Conservation (phyloP, 345 rosid species). For the Gossypium raimondii region DNA sequence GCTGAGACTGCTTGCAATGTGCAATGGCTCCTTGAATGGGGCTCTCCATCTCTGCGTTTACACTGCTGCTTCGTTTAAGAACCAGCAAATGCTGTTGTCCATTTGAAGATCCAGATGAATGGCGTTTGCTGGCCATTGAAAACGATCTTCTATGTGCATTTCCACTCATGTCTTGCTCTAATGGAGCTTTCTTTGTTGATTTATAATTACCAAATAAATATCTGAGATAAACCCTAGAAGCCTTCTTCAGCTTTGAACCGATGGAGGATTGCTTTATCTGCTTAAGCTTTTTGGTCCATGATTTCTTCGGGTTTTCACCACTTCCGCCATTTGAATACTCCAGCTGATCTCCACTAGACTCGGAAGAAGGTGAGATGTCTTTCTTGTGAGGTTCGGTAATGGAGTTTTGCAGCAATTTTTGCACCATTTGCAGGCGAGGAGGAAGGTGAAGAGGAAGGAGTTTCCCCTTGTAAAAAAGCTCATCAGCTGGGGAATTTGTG, state of each 20-base stretch:
- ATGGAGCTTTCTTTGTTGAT: slow-evolving; percentile 22
- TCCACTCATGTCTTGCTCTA: slow-evolving; percentile 38
- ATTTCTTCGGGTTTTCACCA: slow-evolving; percentile 45
- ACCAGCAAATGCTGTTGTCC: slow-evolving; percentile 37
- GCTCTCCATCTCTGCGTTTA: slow-evolving; percentile 57
- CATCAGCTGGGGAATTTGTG: slow-evolving; percentile 83
- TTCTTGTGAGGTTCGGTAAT: slow-evolving; percentile 10
- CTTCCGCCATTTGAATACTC: slow-evolving; percentile 8
- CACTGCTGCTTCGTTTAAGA: slow-evolving; percentile 61
- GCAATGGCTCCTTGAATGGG: slow-evolving; percentile 90
- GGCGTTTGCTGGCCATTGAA: slow-evolving; percentile 60
- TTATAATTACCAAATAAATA: slow-evolving; percentile 46
- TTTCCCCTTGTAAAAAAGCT: slow-evolving; percentile 90
- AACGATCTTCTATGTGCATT: slow-evolving; percentile 70
- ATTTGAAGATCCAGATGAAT: slow-evolving; percentile 38
- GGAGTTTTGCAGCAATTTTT: slow-evolving; percentile 51
- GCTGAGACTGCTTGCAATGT: slow-evolving; percentile 71
- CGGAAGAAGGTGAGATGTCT: too few species aligned
- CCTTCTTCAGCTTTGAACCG: slow-evolving; percentile 54
- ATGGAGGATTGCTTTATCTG: slow-evolving; percentile 12
- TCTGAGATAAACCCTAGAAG: slow-evolving; percentile 64
- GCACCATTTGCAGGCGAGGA: slow-evolving; percentile 25
- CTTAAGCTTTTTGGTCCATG: slow-evolving; percentile 65
- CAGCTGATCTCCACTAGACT: too few species aligned
- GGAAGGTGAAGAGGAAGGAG: slow-evolving; percentile 89